Conservation (phyloP, 1,284 basidiomycete species). For the Megacollybia platyphylla region DNA sequence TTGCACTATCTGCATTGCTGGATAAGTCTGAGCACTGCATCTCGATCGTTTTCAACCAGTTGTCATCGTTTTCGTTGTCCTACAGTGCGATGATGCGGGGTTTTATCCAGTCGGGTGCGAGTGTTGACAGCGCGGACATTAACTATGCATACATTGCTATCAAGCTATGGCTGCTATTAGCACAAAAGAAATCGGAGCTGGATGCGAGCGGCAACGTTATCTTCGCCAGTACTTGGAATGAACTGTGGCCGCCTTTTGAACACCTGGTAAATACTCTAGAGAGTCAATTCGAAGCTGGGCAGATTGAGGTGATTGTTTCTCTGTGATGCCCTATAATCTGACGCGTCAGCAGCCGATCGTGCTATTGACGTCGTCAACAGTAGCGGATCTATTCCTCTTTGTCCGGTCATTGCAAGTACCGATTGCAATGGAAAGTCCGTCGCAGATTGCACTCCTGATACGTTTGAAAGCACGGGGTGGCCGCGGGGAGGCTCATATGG, state of each 20-base stretch:
- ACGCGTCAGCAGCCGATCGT: constrained; percentile 11
- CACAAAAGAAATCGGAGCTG: constrained; percentile 22
- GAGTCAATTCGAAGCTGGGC: constrained; percentile 27
- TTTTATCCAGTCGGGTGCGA: constrained; percentile 20
- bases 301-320: constrained; percentile 28
- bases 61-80: constrained; percentile 31
- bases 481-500: constrained; percentile 28
- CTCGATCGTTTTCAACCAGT: constrained; percentile 31
- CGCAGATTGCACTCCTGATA: constrained; percentile 34
- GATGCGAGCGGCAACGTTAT: constrained; percentile 19
- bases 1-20: constrained; percentile 39
- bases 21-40: constrained; percentile 24
- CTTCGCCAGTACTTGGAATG: constrained; percentile 49
- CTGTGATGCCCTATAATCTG: background rate
- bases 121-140: constrained; percentile 33
- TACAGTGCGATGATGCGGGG: constrained; percentile 32
- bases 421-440: constrained; percentile 38
- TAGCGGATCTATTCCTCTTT: constrained; percentile 55
- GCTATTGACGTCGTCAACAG: constrained; percentile 41
- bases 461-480: constrained; percentile 29
- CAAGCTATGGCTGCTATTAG: constrained; percentile 56
- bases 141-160: constrained; percentile 56
- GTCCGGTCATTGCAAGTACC: constrained; percentile 40
- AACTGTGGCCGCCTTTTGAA: constrained; percentile 61
- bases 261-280: constrained; percentile 35